phyloP scores from a whole-genome alignment of 208 protist species.

The Trypanosomatidae sp. region DNA sequence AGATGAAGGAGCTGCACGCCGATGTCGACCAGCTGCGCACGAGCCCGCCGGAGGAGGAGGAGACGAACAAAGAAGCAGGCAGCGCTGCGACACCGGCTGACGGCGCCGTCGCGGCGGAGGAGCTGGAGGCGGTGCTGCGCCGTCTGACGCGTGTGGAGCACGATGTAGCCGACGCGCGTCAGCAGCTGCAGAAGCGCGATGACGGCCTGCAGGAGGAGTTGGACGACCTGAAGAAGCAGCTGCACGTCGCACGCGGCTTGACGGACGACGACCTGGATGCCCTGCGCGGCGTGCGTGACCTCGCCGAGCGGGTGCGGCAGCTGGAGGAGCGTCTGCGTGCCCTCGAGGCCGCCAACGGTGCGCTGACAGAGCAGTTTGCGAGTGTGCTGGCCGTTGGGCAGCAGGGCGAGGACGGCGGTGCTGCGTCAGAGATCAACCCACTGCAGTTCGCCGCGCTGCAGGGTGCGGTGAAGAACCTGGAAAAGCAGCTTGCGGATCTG shows the following conservation, averaged over 20 bases:
- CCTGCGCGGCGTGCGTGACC: conserved; percentile 16
- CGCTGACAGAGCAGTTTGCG: conserved; percentile 31
- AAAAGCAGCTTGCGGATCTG: conserved; percentile 69
- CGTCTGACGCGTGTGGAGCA: conserved; percentile 30
- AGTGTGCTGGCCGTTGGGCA: conserved; percentile 11
- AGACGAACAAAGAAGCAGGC: too few species aligned
- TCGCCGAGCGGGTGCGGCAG: conserved; percentile 35
- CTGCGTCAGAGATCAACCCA: conserved; percentile 39
- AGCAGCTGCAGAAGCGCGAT: conserved; percentile 28
- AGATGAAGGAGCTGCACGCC: conserved; percentile 79
- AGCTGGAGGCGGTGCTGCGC: conserved; percentile 10
- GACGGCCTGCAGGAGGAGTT: conserved; percentile 34
- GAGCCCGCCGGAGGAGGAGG: neutral
- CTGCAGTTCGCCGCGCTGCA: conserved; percentile 52
- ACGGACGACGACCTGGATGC: conserved; percentile 49
- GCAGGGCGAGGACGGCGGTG: conserved; percentile 11
- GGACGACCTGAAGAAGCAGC: conserved; percentile 36
- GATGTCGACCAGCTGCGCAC: conserved; percentile 73
- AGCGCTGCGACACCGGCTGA: neutral
- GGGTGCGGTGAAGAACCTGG: conserved; percentile 47
- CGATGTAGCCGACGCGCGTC: conserved; percentile 27
- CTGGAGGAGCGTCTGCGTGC: conserved; percentile 50
- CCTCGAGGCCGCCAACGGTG: conserved; percentile 30
- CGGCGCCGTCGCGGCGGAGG: neutral
- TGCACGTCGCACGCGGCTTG: conserved; percentile 29